phyloP scores from a whole-genome alignment of 75 land plant genomes.

The Pinus taeda region DNA sequence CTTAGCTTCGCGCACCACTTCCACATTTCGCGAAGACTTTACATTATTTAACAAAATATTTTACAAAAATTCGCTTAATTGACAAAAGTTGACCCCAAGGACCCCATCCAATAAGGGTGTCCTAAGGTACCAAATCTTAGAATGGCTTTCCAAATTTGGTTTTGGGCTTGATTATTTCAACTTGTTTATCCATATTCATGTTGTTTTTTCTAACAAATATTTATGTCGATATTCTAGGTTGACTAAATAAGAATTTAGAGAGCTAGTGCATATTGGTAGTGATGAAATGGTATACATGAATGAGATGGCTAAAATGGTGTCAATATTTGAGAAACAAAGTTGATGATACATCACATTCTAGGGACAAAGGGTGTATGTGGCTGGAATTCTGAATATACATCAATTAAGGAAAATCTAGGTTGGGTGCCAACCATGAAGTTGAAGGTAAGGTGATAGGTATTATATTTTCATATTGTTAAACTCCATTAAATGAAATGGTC shows the following conservation, averaged over 20 bases:
- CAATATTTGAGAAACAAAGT: conserved; percentile 79
- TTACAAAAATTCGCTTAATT: too few relatives aligned
- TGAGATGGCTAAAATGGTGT: conserved; percentile 94
- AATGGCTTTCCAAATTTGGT: background rate
- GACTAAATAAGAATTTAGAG: conserved; percentile 95
- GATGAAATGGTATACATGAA: conserved; percentile 99
- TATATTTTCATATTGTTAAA: background rate
- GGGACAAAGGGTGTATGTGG: conserved; percentile 97
- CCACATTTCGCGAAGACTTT: too few relatives aligned
- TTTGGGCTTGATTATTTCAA: background rate
- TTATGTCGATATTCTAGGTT: conserved; percentile 33
- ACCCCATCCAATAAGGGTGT: conserved; percentile 16
- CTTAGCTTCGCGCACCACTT: too few relatives aligned
- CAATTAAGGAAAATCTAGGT: conserved; percentile 89
- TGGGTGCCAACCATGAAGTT: conserved; percentile 94
- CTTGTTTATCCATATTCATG: background rate
- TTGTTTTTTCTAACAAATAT: too few relatives aligned
- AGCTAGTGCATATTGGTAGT: conserved; percentile 96
- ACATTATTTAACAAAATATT: too few relatives aligned
- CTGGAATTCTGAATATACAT: conserved; percentile 87
- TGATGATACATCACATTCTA: conserved; percentile 93
- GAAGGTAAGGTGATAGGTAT: conserved; percentile 35
- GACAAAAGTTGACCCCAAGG: too few relatives aligned
- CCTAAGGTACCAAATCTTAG: conserved; percentile 53
- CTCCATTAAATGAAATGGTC: background rate